phyloP scores from a whole-genome alignment of 768 basidiomycete genomes.

The Coprinopsis cinerea region DNA sequence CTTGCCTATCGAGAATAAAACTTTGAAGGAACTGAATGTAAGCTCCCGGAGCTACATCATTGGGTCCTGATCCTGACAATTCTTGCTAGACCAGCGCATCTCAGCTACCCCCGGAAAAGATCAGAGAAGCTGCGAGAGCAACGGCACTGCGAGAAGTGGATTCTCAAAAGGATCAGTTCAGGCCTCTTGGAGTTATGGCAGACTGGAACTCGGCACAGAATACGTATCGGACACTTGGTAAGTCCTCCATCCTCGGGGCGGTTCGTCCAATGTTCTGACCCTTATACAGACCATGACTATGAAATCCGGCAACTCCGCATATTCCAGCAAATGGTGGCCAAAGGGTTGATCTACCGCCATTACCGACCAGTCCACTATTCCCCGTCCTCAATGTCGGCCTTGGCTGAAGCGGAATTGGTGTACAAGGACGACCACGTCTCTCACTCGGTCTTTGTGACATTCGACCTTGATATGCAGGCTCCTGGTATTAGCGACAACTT shows the following conservation, averaged over 20 bases:
- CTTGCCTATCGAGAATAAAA: constrained; percentile 94
- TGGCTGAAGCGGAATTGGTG: constrained; percentile 91
- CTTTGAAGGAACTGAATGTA: constrained; percentile 71
- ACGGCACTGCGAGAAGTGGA: constrained; percentile 72
- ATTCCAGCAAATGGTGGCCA: constrained; percentile 84
- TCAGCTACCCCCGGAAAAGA: constrained; percentile 45
- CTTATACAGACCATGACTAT: constrained; percentile 65
- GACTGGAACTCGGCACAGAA: constrained; percentile 63
- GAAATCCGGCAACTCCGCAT: constrained; percentile 84
- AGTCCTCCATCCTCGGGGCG: constrained; percentile 2
- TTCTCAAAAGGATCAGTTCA: constrained; percentile 75
- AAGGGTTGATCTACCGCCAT: constrained; percentile 79
- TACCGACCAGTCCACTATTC: constrained; percentile 93
- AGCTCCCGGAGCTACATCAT: too few relatives aligned
- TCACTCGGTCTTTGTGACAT: constrained; percentile 81
- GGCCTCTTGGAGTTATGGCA: constrained; percentile 84
- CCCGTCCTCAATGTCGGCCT: constrained; percentile 87
- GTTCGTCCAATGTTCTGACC: neutral
- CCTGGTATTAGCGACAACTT: constrained; percentile 19
- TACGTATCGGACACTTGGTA: constrained; percentile 86
- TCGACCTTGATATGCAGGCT: constrained; percentile 45
- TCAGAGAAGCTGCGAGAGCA: constrained; percentile 64
- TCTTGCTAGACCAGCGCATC: constrained; percentile 39
- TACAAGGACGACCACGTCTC: constrained; percentile 89
- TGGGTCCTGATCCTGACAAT: too few relatives aligned